A percentile compares a stretch with the other conserved stretches of the same genome.
These are phyloP conservation scores for Boletales sp. DNA, from an alignment of 768 basidiomycete species.

Conservation along the genomic window DNA sequence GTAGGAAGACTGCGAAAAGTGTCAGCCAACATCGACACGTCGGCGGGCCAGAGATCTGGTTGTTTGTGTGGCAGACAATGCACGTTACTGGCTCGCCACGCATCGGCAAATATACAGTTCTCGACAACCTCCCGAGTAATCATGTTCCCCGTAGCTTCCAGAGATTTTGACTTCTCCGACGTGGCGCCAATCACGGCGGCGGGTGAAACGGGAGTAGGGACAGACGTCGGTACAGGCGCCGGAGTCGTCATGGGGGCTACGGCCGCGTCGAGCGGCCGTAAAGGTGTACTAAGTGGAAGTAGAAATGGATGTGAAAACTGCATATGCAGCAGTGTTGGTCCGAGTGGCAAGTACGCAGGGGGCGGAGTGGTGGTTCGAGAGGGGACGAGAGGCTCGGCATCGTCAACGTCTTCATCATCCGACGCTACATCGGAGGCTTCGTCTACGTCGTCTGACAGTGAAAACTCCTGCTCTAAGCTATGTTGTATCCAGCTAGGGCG, in stretches of 20 bases:
- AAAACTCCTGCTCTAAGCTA: slow-evolving; percentile 45
- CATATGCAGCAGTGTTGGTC: slow-evolving; percentile 63
- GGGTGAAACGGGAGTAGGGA: slow-evolving; percentile 83
- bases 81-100: slow-evolving; percentile 50
- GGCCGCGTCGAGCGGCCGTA: slow-evolving; percentile 56
- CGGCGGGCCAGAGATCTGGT: slow-evolving; percentile 54
- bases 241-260: slow-evolving; percentile 44
- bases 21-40: slow-evolving; percentile 47
- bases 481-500: slow-evolving; percentile 43
- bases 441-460: slow-evolving; percentile 31
- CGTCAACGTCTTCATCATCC: slow-evolving; percentile 39
- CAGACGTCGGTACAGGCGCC: slow-evolving; percentile 44
- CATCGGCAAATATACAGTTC: slow-evolving; percentile 64
- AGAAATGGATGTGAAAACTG: slow-evolving; percentile 64
- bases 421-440: slow-evolving; percentile 40
- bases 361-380: slow-evolving; percentile 68
- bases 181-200: slow-evolving; percentile 63
- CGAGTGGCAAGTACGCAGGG: slow-evolving; percentile 67
- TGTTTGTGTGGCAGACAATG: slow-evolving; percentile 9
- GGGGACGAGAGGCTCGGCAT: slow-evolving; percentile 17
- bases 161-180: slow-evolving; percentile 60
- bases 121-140: slow-evolving; percentile 71
- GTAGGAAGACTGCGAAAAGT: slow-evolving; percentile 30
- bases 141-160: slow-evolving; percentile 64
- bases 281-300: slow-evolving; percentile 56